Base-by-base conservation (phyloP, 805 yeast species). In the Spathaspora gorwiae region DNA sequence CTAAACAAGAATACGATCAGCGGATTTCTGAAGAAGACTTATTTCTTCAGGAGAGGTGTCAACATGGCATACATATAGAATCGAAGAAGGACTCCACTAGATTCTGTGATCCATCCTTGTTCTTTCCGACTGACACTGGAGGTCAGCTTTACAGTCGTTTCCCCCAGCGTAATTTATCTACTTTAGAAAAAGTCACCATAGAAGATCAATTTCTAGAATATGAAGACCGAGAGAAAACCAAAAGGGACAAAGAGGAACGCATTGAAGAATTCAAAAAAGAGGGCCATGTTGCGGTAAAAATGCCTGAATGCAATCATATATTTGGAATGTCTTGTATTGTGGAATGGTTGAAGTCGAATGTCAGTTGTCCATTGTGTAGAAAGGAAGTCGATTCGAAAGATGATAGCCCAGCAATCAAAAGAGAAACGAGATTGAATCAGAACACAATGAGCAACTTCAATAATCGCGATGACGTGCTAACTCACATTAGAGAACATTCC, bases 311-410 rank as follows among this genome's bases (percentile, higher is more conserved):
- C 47, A 57, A 62, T 24, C 76, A 71, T 51, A 52, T 67, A 0
- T 71, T 71, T 50, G 75, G 76, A 12, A 61, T 63, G 48, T 50
- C 68, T 7, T 71, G 76, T 53, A 59, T 71, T 26, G 55, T 68
- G 2, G 73, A 68, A 37, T 71, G 76, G 76, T 56, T 71, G 39
- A 68, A 62, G 44, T 55, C 55, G 32, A 62, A 64, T 45, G 68
- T 66, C 2, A 68, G 66, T 45, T 71, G 76, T 46, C 76, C 76
- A 2, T 54, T 71, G 40, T 71, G 76, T 42, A 57, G 76, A 2
- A 62, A 60, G 39, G 69, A 68, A 49, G 68, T 66, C 15, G 61
- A 60, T 38, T 40, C 55, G 24, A 35, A 33, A 12, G 48, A 47
- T 24, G 12, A 5, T 14, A 10, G 27, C 4, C 49, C 55, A 1